Evolutionary conservation across 768 basidiomycete species (phyloP).

Genomic region (Auriculariales sp.): DNA sequence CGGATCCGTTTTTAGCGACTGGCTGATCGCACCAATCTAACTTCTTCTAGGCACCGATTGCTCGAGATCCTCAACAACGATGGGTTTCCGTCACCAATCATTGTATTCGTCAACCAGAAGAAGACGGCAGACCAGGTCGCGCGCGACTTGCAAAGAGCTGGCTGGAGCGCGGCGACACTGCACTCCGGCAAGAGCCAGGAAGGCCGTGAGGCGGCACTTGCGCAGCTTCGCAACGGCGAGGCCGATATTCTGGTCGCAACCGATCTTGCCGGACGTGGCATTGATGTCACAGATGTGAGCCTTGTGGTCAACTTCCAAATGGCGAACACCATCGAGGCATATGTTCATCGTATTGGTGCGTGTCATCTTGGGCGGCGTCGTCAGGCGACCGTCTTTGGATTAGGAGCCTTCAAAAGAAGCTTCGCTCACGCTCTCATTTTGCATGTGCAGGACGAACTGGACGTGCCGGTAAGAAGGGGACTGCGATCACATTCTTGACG

Average conservation of each 20-base stretch:
- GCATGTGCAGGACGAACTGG: slow-evolving; percentile 69
- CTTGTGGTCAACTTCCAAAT: slow-evolving; percentile 97
- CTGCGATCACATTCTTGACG: slow-evolving; percentile 88
- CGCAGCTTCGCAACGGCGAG: slow-evolving; percentile 73
- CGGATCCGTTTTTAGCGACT: background rate
- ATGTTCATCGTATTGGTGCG: slow-evolving; percentile 93
- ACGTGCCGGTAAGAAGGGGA: slow-evolving; percentile 90
- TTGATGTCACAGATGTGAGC: slow-evolving; percentile 94
- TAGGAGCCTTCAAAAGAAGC: background rate
- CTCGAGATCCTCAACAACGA: slow-evolving; percentile 88
- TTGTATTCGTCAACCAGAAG: slow-evolving; percentile 99
- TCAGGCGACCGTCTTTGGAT: background rate
- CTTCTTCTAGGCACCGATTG: slow-evolving; percentile 47
- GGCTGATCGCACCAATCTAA: slow-evolving; percentile 6
- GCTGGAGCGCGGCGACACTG: slow-evolving; percentile 80
- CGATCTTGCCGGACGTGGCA: slow-evolving; percentile 95
- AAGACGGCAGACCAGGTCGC: slow-evolving; percentile 98
- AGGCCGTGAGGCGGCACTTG: slow-evolving; percentile 86
- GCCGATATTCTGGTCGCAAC: slow-evolving; percentile 89
- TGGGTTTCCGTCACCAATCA: slow-evolving; percentile 77
- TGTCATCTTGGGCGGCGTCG: slow-evolving; percentile 4
- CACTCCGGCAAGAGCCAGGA: slow-evolving; percentile 98
- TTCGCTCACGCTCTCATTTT: background rate
- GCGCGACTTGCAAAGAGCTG: slow-evolving; percentile 80
- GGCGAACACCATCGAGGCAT: slow-evolving; percentile 90